Conservation (phyloP, 345 rosid species). For the Xanthoceras sorbifolium region DNA sequence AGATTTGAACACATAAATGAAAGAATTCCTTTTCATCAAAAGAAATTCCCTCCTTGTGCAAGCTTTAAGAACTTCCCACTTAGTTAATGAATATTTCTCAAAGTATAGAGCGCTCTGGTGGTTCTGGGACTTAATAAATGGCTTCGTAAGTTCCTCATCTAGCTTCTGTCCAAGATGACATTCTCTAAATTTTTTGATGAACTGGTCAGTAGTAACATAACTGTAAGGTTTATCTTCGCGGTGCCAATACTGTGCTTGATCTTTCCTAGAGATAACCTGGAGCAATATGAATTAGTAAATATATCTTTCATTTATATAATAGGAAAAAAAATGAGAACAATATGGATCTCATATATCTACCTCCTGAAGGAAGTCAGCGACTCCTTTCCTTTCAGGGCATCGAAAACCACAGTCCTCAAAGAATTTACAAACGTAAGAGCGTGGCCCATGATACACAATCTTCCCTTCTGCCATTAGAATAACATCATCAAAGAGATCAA, state of each 20-base stretch:
- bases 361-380: slow-evolving; percentile 55
- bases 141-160: slow-evolving; percentile 28
- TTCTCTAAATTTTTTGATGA: slow-evolving; percentile 24
- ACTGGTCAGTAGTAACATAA: slow-evolving; percentile 30
- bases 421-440: slow-evolving; percentile 39
- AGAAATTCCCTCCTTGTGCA: slow-evolving; percentile 34
- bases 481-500: slow-evolving; percentile 47
- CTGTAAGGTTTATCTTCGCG: slow-evolving; percentile 27
- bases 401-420: slow-evolving; percentile 45
- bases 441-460: slow-evolving; percentile 50
- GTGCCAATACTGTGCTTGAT: slow-evolving; percentile 38
- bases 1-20: slow-evolving; percentile 30
- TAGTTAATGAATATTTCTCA: slow-evolving; percentile 26
- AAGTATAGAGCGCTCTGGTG: slow-evolving; percentile 33
- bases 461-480: slow-evolving; percentile 48
- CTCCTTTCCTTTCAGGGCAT: slow-evolving; percentile 53
- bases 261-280: slow-evolving; percentile 41
- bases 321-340: not conserved
- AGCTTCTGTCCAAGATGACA: slow-evolving; percentile 19
- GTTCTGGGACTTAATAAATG: slow-evolving; percentile 32
- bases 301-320: not conserved
- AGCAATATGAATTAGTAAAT: not conserved
- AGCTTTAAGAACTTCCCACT: slow-evolving; percentile 38
- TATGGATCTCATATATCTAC: not conserved
- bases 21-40: slow-evolving; percentile 42